Conservation (phyloP, 345 rosid genomes). For the Punica granatum region DNA sequence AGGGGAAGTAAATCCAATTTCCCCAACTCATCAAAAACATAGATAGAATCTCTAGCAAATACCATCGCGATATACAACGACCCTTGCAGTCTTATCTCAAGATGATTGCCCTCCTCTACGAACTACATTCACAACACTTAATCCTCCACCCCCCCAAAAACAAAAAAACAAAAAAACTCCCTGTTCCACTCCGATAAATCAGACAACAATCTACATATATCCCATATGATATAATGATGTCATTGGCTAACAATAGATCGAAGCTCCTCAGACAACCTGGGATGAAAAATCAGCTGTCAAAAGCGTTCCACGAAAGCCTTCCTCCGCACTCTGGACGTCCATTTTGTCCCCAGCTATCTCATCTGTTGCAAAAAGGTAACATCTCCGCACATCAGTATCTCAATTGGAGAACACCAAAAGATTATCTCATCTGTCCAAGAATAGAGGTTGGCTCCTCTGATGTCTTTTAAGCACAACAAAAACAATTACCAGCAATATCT, state of each 20-base stretch:
- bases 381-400: background rate
- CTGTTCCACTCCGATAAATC: background rate
- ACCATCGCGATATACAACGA: background rate
- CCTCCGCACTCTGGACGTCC: constrained; percentile 52
- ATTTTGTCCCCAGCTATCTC: constrained; percentile 67
- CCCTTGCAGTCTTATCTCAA: background rate
- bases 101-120: background rate
- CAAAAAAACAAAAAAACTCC: background rate
- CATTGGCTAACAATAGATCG: background rate
- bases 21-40: background rate
- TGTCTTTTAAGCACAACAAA: background rate
- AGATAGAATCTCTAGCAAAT: background rate
- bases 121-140: background rate
- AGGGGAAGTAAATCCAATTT: background rate
- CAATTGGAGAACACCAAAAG: background rate
- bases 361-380: constrained; percentile 34
- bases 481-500: constrained; percentile 82
- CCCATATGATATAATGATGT: background rate
- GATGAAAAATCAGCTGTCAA: constrained; percentile 66
- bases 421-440: background rate
- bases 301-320: constrained; percentile 88
- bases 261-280: constrained; percentile 25
- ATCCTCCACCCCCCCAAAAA: background rate
- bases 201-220: background rate
- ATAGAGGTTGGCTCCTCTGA: background rate